phyloP scores from a whole-genome alignment of 345 rosid species.

The Boechera stricta region DNA sequence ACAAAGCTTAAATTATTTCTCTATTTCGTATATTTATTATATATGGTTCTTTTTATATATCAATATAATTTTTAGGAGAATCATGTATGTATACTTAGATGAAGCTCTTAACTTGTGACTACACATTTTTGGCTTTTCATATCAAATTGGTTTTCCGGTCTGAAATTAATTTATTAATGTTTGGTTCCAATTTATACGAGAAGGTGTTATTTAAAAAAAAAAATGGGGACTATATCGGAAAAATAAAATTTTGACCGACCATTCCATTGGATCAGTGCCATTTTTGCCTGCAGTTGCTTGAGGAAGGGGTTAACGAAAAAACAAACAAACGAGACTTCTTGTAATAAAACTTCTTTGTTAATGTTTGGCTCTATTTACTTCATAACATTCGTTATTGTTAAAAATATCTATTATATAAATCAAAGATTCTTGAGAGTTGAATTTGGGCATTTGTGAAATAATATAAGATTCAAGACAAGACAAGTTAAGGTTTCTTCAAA shows the following conservation, averaged over 20 bases:
- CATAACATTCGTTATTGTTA: too few species aligned
- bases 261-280: neutral
- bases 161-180: neutral
- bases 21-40: neutral
- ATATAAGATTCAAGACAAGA: neutral
- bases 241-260: neutral
- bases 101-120: conserved; percentile 19
- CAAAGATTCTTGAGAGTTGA: too few species aligned
- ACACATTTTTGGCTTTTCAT: neutral
- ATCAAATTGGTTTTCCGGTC: neutral
- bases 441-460: too few species aligned
- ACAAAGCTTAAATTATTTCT: conserved; percentile 7
- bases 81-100: neutral
- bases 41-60: neutral
- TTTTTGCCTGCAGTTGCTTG: conserved; percentile 14
- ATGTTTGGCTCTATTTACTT: neutral
- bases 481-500: neutral
- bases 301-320: conserved; percentile 17
- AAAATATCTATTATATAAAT: too few species aligned
- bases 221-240: too few species aligned
- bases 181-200: neutral
- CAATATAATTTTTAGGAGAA: neutral
- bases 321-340: neutral
- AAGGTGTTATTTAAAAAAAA: too few species aligned
- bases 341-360: neutral